Conservation (phyloP, 495 filamentous ascomycete genomes). For the Talaromyces ruber region DNA sequence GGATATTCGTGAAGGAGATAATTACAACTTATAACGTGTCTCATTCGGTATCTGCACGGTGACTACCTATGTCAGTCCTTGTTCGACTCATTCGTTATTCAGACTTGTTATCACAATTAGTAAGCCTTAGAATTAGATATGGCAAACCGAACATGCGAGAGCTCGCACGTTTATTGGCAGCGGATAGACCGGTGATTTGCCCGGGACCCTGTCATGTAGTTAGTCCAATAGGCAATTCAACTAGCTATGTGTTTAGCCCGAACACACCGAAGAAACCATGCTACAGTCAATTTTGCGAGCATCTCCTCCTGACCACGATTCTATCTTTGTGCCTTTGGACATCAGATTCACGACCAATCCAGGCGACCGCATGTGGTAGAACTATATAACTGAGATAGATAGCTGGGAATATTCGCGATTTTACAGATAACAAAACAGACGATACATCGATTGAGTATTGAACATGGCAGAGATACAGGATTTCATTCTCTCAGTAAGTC, state of each 20-base stretch:
- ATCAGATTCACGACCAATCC: neutral
- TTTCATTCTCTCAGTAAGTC: neutral
- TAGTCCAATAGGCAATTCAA: too few species aligned
- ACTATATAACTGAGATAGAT: neutral
- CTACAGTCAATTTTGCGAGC: too few species aligned
- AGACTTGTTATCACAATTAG: neutral
- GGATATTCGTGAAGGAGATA: neutral
- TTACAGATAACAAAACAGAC: neutral
- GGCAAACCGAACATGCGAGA: neutral
- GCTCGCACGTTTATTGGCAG: neutral
- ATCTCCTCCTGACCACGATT: too few species aligned
- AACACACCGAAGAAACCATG: too few species aligned
- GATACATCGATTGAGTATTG: neutral
- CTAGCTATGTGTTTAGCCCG: too few species aligned
- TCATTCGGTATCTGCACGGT: neutral
- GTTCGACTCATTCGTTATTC: neutral
- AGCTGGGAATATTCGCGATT: neutral
- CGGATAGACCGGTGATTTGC: neutral
- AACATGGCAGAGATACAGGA: neutral
- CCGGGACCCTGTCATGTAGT: neutral
- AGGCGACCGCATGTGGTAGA: neutral
- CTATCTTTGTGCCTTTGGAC: neutral
- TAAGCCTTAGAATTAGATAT: neutral
- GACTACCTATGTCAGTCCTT: neutral
- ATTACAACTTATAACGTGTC: neutral